Evolutionary conservation across 2,329 filamentous ascomycete species (phyloP).

Genomic region (Teratosphaeria viscida): DNA sequence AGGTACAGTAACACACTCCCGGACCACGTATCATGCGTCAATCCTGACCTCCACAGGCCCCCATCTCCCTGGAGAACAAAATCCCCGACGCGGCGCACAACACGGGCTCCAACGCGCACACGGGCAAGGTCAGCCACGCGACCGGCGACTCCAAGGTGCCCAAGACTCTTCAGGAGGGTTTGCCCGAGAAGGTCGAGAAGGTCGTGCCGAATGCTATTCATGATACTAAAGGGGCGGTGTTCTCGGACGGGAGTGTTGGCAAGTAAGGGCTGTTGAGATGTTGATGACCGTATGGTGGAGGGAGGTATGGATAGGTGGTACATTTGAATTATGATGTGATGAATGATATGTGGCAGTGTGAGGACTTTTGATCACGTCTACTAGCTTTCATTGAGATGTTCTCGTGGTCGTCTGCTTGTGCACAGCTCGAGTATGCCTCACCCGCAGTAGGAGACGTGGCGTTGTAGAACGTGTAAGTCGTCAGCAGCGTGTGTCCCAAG

Average conservation of each 20-base stretch:
- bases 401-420: not conserved
- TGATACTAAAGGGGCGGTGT: conserved; percentile 24
- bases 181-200: conserved; percentile 36
- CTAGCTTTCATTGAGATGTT: too few species aligned
- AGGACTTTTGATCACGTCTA: not conserved
- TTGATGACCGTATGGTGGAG: not conserved
- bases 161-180: conserved; percentile 32
- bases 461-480: too few species aligned
- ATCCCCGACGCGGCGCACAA: conserved; percentile 32
- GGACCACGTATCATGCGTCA: not conserved
- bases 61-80: conserved; percentile 29
- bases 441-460: too few species aligned
- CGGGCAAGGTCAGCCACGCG: conserved; percentile 31
- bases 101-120: conserved; percentile 24
- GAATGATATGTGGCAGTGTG: not conserved
- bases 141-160: conserved; percentile 32
- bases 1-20: not conserved
- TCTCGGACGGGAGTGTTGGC: conserved; percentile 13
- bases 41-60: conserved; percentile 7
- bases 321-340: not conserved
- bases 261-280: conserved; percentile 4
- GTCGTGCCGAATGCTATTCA: conserved; percentile 35
- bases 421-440: not conserved
- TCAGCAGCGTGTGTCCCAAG: too few species aligned
- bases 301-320: not conserved